A percentile compares a stretch with the other conserved stretches of the same genome.
Conservation (phyloP, 805 yeast genomes). For the Candida mattraensis region DNA sequence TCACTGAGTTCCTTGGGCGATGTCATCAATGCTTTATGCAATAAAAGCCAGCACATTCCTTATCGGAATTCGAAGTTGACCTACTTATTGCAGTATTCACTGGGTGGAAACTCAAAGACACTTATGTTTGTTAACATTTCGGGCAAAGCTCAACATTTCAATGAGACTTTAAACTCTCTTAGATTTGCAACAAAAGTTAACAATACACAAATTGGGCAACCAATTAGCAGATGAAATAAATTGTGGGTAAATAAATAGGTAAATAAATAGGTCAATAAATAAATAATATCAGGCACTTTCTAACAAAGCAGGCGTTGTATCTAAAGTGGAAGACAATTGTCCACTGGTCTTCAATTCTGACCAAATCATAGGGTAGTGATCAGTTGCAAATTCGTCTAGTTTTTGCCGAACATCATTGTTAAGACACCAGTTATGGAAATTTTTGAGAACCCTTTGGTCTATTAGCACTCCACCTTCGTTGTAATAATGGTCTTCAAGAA, state of each 20-base stretch:
- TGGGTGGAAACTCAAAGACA: constrained; percentile 84
- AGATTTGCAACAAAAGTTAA: constrained; percentile 88
- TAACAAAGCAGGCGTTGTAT: constrained; percentile 1
- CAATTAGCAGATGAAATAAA: constrained; percentile 3
- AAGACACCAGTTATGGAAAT: constrained; percentile 48
- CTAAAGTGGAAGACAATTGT: constrained; percentile 32
- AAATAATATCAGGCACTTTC: constrained; percentile 31
- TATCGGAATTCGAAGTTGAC: constrained; percentile 76
- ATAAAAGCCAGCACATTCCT: constrained; percentile 52
- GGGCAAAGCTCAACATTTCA: constrained; percentile 57
- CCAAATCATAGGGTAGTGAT: constrained; percentile 40
- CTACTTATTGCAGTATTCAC: constrained; percentile 76
- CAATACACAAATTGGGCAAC: constrained; percentile 41
- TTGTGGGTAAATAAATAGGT: constrained; percentile 5
- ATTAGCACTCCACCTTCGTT: constrained; percentile 43
- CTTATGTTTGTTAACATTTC: constrained; percentile 91
- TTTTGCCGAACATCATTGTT: constrained; percentile 35
- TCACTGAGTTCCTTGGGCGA: constrained; percentile 88
- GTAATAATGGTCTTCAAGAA: constrained; percentile 48
- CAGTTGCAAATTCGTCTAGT: constrained; percentile 41
- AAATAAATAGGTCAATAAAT: constrained; percentile 2
- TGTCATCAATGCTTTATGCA: constrained; percentile 55
- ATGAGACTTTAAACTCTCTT: constrained; percentile 80
- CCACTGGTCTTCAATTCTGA: constrained; percentile 30
- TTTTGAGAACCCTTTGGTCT: constrained; percentile 43